Conservation (phyloP, 2,329 filamentous ascomycete genomes). For the Herpotrichia juniperi region DNA sequence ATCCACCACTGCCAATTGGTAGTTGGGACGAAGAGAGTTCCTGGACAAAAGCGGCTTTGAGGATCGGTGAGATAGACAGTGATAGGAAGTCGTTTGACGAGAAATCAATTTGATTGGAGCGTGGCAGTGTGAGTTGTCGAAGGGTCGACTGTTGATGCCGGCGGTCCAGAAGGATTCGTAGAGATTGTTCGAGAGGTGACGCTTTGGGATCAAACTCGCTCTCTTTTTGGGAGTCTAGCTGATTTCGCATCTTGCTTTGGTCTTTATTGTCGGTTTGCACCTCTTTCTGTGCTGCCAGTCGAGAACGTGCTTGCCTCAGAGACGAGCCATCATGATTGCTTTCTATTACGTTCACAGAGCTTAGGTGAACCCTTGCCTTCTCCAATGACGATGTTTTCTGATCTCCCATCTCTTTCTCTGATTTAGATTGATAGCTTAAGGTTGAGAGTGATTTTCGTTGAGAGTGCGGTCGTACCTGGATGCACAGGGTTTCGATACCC, state of each 20-base stretch:
- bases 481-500: background rate
- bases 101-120: slow-evolving; percentile 59
- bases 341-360: too few relatives aligned
- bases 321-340: too few relatives aligned
- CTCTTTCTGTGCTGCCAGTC: background rate
- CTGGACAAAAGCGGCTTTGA: slow-evolving; percentile 56
- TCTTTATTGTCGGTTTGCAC: background rate
- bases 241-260: too few relatives aligned
- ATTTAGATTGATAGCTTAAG: background rate
- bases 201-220: background rate
- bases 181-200: slow-evolving; percentile 25
- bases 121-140: slow-evolving; percentile 33
- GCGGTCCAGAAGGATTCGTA: slow-evolving; percentile 42
- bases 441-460: background rate
- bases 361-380: too few relatives aligned
- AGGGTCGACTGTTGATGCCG: slow-evolving; percentile 46
- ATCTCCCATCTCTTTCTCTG: too few relatives aligned
- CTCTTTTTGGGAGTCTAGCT: too few relatives aligned
- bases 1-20: slow-evolving; percentile 64
- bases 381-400: slow-evolving; percentile 4
- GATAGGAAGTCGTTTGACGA: slow-evolving; percentile 72
- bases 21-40: slow-evolving; percentile 49
- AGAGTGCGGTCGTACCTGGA: slow-evolving; percentile 3
- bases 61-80: slow-evolving; percentile 54
- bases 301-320: too few relatives aligned